Evolutionary conservation across 352 stramenopile species (phyloP), one percentile per base, ranked within the genome.

Genomic region (Phytophthora constricta): DNA sequence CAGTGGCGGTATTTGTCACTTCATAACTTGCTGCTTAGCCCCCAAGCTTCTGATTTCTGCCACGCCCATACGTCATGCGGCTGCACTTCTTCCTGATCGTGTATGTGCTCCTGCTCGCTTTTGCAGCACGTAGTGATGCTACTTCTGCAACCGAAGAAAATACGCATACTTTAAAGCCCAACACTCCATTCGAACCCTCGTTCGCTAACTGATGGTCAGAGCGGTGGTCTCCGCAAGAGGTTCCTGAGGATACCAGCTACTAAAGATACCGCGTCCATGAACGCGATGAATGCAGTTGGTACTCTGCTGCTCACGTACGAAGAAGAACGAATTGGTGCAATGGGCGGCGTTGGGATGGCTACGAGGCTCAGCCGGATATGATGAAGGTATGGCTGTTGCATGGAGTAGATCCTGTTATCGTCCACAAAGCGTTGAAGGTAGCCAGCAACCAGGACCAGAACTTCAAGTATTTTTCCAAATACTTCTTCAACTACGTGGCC

Each of bases 381-480:
- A 54, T 54, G 28, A 68, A 62, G 17, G 33, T 37, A n/a, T 68
- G 64, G 58, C 26, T 72, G 10, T 31, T n/a, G n/a, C n/a, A n/a
- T n/a, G 50, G 22, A 13, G 57, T 3, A 49, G 37, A 57, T 27
- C 64, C 64, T 4, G 64, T 59, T 9, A 28, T 48, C 16, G 43
- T 68, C 17, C 23, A 47, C 20, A 25, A 72, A 31, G 63, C 58
- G 28, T 27, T 72, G 2, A 58, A 72, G 11, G 37, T 68, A 16
- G 9, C 22, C 9, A 42, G 19, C 19, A 39, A 25, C 4, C 51
- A 52, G 17, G 58, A 72, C 39, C 20, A 54, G 17, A 68, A 68
- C 50, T 68, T 58, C 52, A 68, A 63, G 43, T 59, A 63, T 33
- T 72, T 62, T n/a, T 62, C 64, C 31, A 63, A 25, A 33, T 72